Base-by-base conservation (phyloP, 2,329 filamentous ascomycete genomes). In the Diaporthe sp. region DNA sequence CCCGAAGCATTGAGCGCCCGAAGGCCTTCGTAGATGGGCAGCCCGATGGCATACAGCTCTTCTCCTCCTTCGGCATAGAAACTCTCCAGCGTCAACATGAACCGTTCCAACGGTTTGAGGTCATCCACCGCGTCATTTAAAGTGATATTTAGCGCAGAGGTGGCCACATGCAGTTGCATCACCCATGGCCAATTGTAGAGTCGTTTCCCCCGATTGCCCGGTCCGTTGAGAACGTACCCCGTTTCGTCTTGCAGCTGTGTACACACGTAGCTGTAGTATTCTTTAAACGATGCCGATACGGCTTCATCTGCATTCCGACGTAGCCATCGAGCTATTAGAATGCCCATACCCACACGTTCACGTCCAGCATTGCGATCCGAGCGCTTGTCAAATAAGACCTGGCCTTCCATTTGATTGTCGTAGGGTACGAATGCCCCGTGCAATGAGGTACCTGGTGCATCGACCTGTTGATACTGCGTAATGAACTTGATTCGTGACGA, bases 121-220 rank as follows among this genome's bases (percentile, higher is more conserved):
- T 49, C 22, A n/a, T 6, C 46, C 10, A 49, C 22, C 12, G 17
- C 10, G 22, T 22, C 57, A 42, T 4, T 25, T 3, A 39, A 61
- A 61, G 34, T 17, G 8, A 8, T 25, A 39, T 42, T 61, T 4
- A 61, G 57, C 34, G 57, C 57, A 3, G 34, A 39, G 34, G 57
- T 61, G 34, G 8, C 5, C 9, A 39, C 34, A 61, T 61, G 57
- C 19, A 61, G 22, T 13, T 42, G 57, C 57, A 61, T 39, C 34
- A 61, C 57, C 34, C 57, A 61, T n/a, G 57, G 57, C 51, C 57
- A 42, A 12, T 61, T 61, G 37, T 61, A 61, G 19, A 61, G 57
- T n/a, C 57, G 34, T 22, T 55, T 28, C n/a, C n/a, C 25, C 13
- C n/a, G 51, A 28, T 55, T 28, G 51, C 51, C 51, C 10, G 51